phyloP scores from a whole-genome alignment of 495 filamentous ascomycete genomes.

The Neurospora sp. region DNA sequence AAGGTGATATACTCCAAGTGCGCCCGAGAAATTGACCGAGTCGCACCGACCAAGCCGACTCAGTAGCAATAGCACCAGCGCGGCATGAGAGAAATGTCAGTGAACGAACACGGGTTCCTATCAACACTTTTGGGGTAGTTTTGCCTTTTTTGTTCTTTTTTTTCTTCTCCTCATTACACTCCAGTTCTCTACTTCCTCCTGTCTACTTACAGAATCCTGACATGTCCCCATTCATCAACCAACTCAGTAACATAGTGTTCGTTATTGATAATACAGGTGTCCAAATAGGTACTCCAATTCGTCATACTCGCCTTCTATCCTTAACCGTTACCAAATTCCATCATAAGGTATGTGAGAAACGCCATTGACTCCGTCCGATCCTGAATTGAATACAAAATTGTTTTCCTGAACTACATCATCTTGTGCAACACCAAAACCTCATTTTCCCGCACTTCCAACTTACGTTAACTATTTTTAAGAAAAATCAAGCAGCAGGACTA shows the following conservation, averaged over 20 bases:
- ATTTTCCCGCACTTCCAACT: too few relatives aligned
- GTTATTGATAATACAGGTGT: not conserved
- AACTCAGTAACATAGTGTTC: not conserved
- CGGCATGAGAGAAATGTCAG: not conserved
- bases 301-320: not conserved
- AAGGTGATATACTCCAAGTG: not conserved
- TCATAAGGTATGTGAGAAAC: not conserved
- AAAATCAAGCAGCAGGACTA: not conserved
- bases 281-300: not conserved
- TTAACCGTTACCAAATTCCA: not conserved
- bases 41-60: not conserved
- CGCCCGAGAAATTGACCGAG: conserved; percentile 2
- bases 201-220: not conserved
- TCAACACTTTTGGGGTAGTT: too few relatives aligned
- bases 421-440: not conserved
- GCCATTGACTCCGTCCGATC: not conserved
- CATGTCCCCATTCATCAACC: not conserved
- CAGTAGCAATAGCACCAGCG: not conserved
- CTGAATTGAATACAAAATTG: not conserved
- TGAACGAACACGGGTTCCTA: not conserved
- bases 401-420: not conserved
- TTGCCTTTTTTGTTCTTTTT: not conserved
- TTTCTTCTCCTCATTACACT: not conserved
- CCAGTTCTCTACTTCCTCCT: not conserved
- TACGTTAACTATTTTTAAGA: too few relatives aligned